phyloP scores from a whole-genome alignment of 768 basidiomycete species.

The Amyloporia xantha region DNA sequence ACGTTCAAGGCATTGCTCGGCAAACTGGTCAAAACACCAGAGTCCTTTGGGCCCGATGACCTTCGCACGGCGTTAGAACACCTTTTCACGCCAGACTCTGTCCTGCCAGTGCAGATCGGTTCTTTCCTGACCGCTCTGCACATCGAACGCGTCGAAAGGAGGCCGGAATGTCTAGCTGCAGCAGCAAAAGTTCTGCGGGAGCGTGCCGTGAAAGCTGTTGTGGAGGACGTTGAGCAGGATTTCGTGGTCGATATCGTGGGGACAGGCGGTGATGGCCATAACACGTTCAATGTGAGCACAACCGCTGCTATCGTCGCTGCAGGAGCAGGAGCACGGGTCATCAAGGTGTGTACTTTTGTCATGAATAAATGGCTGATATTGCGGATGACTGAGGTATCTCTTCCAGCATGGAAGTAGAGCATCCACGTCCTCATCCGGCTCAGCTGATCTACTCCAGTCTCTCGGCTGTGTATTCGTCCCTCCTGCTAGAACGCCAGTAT shows the following conservation, averaged over 20 bases:
- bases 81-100: constrained; percentile 57
- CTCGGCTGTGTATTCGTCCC: constrained; percentile 72
- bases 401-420: constrained; percentile 82
- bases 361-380: not conserved
- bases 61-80: constrained; percentile 68
- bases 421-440: constrained; percentile 90
- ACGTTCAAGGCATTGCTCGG: constrained; percentile 74
- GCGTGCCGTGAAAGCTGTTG: constrained; percentile 57
- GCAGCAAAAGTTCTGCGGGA: constrained; percentile 69
- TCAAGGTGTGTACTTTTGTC: constrained; percentile 56
- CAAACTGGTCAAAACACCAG: constrained; percentile 74
- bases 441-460: constrained; percentile 85
- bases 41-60: constrained; percentile 75
- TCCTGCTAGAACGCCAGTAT: constrained; percentile 48
- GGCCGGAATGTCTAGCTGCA: constrained; percentile 70
- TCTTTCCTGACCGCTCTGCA: constrained; percentile 87
- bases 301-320: constrained; percentile 91
- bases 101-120: constrained; percentile 73
- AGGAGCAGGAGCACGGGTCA: constrained; percentile 87
- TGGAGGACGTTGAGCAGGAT: constrained; percentile 55
- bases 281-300: constrained; percentile 96
- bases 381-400: not conserved
- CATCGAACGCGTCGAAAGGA: constrained; percentile 67
- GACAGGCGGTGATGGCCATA: constrained; percentile 92
- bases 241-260: constrained; percentile 79